These are phyloP conservation scores for Phaseolus lunatus DNA, from an alignment of 306 rosid genomes.

Conservation along the genomic window DNA sequence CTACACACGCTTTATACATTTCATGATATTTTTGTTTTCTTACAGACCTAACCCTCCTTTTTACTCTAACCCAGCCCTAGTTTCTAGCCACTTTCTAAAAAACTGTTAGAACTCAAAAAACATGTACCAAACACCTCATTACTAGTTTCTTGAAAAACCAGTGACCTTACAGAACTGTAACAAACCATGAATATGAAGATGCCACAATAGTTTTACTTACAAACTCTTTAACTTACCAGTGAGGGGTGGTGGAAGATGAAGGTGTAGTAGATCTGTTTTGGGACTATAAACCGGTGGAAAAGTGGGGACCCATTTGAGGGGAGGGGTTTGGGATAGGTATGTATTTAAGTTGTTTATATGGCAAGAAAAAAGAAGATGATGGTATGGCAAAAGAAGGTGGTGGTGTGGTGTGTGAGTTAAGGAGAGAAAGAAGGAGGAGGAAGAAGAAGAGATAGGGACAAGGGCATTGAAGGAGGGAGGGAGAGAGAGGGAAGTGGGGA, in stretches of 20 bases:
- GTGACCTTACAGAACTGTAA: not conserved
- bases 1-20: constrained; percentile 40
- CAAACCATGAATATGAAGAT: not conserved
- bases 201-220: not conserved
- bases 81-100: not conserved
- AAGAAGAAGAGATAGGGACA: constrained; percentile 23
- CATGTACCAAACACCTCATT: not conserved
- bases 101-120: constrained; percentile 12
- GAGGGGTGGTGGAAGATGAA: constrained; percentile 1
- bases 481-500: constrained; percentile 49
- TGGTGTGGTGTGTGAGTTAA: not conserved
- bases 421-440: constrained; percentile 26
- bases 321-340: constrained; percentile 11
- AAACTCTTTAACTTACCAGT: constrained; percentile 4
- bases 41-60: not conserved
- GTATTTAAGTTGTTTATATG: not conserved
- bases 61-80: constrained; percentile 37
- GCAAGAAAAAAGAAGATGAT: not conserved
- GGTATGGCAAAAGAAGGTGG: not conserved
- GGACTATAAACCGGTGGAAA: not conserved
- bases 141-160: not conserved
- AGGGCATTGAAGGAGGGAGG: constrained; percentile 43
- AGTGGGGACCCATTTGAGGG: constrained; percentile 15
- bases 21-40: constrained; percentile 2
- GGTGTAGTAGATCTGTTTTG: constrained; percentile 49